These are phyloP conservation scores for Parascedosporium putredinis DNA, from an alignment of 2,329 filamentous ascomycete species.

Conservation along the genomic window DNA sequence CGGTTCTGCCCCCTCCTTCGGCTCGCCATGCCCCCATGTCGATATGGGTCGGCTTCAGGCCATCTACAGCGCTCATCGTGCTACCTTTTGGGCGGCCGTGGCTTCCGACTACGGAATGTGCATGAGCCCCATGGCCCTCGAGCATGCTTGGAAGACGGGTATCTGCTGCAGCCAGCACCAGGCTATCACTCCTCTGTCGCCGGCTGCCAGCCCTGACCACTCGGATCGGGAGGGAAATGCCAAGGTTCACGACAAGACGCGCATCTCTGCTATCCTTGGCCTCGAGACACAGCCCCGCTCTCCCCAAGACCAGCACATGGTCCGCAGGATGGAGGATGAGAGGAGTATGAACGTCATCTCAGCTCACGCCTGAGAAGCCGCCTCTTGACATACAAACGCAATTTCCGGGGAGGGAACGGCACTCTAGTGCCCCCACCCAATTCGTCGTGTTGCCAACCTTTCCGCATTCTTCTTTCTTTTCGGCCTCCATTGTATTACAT, in stretches of 20 bases:
- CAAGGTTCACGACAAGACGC: conserved; percentile 37
- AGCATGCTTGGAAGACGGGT: conserved; percentile 57
- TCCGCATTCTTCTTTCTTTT: conserved; percentile 6
- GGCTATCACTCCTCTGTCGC: conserved; percentile 39
- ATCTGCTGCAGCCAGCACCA: conserved; percentile 27
- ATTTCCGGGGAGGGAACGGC: neutral
- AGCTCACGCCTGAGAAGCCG: neutral
- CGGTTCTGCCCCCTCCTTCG: conserved; percentile 27
- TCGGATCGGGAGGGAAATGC: conserved; percentile 28
- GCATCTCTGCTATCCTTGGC: conserved; percentile 53
- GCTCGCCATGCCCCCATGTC: conserved; percentile 31
- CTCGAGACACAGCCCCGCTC: conserved; percentile 48
- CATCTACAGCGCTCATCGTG: conserved; percentile 60
- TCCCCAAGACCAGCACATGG: conserved; percentile 46
- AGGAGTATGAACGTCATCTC: conserved; percentile 15
- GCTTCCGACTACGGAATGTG: conserved; percentile 61
- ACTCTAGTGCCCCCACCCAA: conserved; percentile 15
- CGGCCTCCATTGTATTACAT: neutral
- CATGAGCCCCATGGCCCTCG: conserved; percentile 50
- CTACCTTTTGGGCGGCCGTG: conserved; percentile 62
- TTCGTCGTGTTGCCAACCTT: conserved; percentile 9
- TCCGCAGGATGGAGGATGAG: conserved; percentile 45
- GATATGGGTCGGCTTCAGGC: conserved; percentile 57
- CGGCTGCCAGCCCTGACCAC: conserved; percentile 39
- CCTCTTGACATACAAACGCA: neutral